Conservation (phyloP, 495 filamentous ascomycete species). For the Tuber umbilicatum region DNA sequence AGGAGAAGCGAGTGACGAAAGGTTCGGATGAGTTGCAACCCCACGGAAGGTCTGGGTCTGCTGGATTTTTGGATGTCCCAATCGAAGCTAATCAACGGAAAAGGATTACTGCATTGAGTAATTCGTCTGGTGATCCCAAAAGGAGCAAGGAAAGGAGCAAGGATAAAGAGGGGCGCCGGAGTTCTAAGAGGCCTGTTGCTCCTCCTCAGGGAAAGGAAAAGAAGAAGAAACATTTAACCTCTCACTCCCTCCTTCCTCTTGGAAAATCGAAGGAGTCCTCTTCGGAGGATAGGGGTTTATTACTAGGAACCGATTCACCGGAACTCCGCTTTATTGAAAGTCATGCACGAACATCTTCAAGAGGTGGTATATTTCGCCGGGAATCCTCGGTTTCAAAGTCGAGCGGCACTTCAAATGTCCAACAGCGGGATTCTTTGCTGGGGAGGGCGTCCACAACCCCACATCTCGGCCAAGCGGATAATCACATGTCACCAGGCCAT, state of each 20-base stretch:
- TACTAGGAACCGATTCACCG: neutral
- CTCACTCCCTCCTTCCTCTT: conserved; percentile 13
- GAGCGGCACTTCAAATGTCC: conserved; percentile 19
- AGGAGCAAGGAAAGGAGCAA: neutral
- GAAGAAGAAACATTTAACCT: conserved; percentile 14
- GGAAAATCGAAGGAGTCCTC: conserved; percentile 8
- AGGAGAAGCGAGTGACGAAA: neutral
- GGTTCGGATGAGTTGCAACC: neutral
- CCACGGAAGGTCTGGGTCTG: neutral
- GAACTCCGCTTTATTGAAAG: neutral
- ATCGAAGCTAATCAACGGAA: conserved; percentile 24
- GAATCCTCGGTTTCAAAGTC: conserved; percentile 31
- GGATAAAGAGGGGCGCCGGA: conserved; percentile 11
- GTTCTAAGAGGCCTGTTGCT: neutral
- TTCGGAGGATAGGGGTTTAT: neutral
- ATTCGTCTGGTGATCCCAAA: neutral
- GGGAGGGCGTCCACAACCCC: conserved; percentile 15
- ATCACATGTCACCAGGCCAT: conserved; percentile 32
- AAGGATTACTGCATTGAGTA: conserved; percentile 9
- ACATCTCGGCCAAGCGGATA: conserved; percentile 16
- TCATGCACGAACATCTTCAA: conserved; percentile 10
- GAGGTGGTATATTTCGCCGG: conserved; percentile 22
- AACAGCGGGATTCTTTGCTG: conserved; percentile 13
- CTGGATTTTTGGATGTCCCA: neutral
- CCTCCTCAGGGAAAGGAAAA: conserved; percentile 11